phyloP scores from a whole-genome alignment of 192 early-diverging fungal species.

The Umbelopsis sp. region DNA sequence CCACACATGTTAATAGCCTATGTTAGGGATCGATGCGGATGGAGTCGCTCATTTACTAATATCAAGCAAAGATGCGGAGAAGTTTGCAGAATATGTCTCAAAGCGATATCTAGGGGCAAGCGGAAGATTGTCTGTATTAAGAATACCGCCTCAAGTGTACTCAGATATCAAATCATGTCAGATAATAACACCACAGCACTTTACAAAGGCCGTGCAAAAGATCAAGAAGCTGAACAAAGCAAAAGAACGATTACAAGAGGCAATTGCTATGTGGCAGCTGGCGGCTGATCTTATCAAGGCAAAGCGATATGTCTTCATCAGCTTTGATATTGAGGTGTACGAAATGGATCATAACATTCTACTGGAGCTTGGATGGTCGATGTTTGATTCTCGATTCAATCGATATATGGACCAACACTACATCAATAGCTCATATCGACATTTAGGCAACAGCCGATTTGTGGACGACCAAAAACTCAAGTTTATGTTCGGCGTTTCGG shows the following conservation, averaged over 20 bases:
- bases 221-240: neutral
- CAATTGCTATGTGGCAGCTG: neutral
- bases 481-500: constrained; percentile 45
- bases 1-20: neutral
- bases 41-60: neutral
- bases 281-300: constrained; percentile 30
- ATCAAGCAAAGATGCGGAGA: neutral
- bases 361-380: constrained; percentile 52
- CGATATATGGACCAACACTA: constrained; percentile 46
- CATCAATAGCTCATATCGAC: constrained; percentile 37
- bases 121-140: neutral
- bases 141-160: neutral
- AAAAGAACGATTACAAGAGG: neutral
- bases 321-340: constrained; percentile 49
- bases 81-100: neutral
- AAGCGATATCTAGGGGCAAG: neutral
- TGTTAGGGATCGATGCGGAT: neutral
- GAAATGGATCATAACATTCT: constrained; percentile 44
- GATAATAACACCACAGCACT: neutral
- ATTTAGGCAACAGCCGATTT: constrained; percentile 44
- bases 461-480: constrained; percentile 42
- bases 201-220: neutral
- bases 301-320: constrained; percentile 27
- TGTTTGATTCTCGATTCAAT: constrained; percentile 38
- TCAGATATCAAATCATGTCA: neutral